Conservation (phyloP, 768 basidiomycete genomes). For the Candolleomyces efflorescens region DNA sequence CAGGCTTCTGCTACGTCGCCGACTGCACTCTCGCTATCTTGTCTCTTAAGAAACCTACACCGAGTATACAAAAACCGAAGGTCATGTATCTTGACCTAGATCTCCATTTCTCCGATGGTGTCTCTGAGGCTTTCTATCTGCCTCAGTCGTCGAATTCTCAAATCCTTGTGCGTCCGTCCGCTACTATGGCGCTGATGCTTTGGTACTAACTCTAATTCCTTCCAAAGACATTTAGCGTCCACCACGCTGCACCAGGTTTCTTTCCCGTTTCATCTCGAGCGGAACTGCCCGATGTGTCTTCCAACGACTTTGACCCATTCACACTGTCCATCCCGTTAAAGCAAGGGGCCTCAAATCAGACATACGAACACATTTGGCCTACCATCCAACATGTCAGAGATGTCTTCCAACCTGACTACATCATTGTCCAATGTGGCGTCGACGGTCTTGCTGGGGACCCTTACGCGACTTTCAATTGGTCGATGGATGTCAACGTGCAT, state of each 20-base stretch:
- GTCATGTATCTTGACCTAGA: constrained; percentile 93
- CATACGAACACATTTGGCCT: constrained; percentile 62
- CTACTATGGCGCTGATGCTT: no score
- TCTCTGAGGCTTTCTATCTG: constrained; percentile 69
- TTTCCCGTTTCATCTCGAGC: constrained; percentile 64
- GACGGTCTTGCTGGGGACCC: constrained; percentile 88
- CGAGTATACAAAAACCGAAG: constrained; percentile 30
- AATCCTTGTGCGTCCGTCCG: constrained; percentile 35
- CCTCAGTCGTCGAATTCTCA: constrained; percentile 35
- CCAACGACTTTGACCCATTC: constrained; percentile 47
- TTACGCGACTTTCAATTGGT: constrained; percentile 70
- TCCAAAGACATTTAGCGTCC: constrained; percentile 86
- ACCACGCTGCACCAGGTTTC: constrained; percentile 80
- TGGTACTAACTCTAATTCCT: no score
- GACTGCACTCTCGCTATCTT: constrained; percentile 84
- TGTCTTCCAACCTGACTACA: constrained; percentile 69
- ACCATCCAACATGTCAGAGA: constrained; percentile 56
- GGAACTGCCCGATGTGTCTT: constrained; percentile 34
- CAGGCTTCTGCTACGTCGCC: constrained; percentile 94
- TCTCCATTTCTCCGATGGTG: constrained; percentile 87
- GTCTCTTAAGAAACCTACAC: constrained; percentile 43
- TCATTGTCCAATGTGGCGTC: constrained; percentile 82
- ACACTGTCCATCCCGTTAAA: constrained; percentile 79
- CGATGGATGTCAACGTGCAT: constrained; percentile 39
- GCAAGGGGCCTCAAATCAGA: constrained; percentile 61